Evolutionary conservation across 495 filamentous ascomycete species (phyloP), one percentile per base, ranked within the genome.

Genomic region (Xylaria flabelliformis): DNA sequence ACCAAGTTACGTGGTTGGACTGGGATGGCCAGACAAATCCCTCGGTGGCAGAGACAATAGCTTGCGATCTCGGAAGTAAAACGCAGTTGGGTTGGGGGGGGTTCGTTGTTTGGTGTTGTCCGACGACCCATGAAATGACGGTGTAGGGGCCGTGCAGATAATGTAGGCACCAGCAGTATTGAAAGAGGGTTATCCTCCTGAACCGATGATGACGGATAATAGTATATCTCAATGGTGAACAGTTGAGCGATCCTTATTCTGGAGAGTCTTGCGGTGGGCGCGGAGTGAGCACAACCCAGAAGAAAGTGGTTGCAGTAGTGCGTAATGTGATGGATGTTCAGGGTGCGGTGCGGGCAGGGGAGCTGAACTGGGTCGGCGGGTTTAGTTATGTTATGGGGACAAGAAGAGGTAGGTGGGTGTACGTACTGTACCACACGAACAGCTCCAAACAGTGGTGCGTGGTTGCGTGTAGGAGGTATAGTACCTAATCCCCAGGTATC

Each of bases 221-320:
- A 29, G 24, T 51, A 50, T n/a, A 2, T 50, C 67, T 29, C 42
- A 32, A 44, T n/a, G 32, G 68, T 55, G 56, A 34, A 55, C 26
- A 48, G 56, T 44, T 13, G 53, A 34, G n/a, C 42, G 55, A 62
- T 48, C 39, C 53, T 69, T 58, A 6, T 46, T 69, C 66, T 68
- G 66, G 46, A 21, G 32, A 29, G 44, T 44, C 26, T 21, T 48
- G 67, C 24, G 68, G 48, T 64, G 68, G 19, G 51, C 32, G 48
- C 17, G 46, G 39, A 39, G 32, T 3, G 46, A 64, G 26, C 32
- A 36, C 55, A 53, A 13, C 50, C 29, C 67, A 36, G 39, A 44
- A 64, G 68, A 64, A 64, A 42, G 59, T 71, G 69, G 36, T 71
- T 64, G 69, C 69, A 70, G 56, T 63, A 70, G 68, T 63, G 68